Conservation (phyloP, 306 rosid species). For the Quercus berberidifolia region DNA sequence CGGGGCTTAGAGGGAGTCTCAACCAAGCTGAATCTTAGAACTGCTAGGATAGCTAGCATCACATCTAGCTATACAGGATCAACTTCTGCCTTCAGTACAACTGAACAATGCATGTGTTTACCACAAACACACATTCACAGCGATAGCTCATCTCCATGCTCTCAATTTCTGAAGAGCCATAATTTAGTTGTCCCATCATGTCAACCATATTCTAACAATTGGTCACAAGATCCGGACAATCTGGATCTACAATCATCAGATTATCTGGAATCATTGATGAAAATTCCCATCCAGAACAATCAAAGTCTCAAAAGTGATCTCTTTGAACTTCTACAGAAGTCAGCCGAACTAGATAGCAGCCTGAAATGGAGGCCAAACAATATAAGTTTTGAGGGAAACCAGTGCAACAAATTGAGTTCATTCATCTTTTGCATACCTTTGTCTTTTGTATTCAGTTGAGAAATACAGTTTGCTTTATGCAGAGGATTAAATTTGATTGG, state of each 20-base stretch:
- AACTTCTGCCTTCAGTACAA: background rate
- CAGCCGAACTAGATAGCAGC: background rate
- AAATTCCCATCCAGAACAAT: background rate
- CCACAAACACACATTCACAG: background rate
- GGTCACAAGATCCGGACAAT: background rate
- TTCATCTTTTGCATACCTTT: background rate
- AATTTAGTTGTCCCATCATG: no score
- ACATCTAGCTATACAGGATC: background rate
- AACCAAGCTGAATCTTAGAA: background rate
- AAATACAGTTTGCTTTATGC: background rate
- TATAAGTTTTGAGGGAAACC: background rate
- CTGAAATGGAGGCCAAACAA: background rate
- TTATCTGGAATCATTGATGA: background rate
- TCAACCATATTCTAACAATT: no score
- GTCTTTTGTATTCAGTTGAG: background rate
- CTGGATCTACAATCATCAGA: background rate
- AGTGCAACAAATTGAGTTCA: background rate
- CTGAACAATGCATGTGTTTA: background rate
- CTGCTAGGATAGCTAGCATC: background rate
- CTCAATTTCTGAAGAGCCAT: background rate
- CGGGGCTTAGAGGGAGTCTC: background rate
- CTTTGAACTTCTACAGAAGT: background rate
- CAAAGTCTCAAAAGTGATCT: background rate
- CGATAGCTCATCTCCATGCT: background rate
- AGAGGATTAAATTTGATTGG: background rate